Percentiles rank a stretch among this genome's conserved stretches.
Evolutionary conservation across 2,329 filamentous ascomycete species (phyloP).

Genomic region (Claviceps citrina): DNA sequence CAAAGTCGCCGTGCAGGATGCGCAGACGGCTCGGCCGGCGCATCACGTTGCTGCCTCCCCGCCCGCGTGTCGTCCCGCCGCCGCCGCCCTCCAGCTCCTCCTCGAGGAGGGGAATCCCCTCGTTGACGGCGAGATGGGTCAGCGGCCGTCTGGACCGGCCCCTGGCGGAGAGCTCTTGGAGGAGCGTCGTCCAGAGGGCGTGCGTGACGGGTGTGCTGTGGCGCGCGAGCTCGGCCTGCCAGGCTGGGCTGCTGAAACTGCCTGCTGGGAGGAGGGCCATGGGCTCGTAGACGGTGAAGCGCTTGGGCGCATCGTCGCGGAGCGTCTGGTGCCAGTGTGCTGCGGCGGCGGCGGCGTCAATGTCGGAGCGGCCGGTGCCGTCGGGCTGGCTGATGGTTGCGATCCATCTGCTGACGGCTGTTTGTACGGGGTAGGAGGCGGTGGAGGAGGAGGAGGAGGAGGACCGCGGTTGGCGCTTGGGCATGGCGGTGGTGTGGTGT

Average conservation of each 20-base stretch:
- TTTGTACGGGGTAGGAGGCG: conserved; percentile 17
- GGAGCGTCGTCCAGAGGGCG: conserved; percentile 33
- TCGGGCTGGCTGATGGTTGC: conserved; percentile 3
- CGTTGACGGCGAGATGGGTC: conserved; percentile 45
- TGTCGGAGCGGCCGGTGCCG: background rate
- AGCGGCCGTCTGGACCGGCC: conserved; percentile 21
- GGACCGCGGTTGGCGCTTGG: conserved; percentile 10
- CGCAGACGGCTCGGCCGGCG: conserved; percentile 56
- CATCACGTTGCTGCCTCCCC: conserved; percentile 54
- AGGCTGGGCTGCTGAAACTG: conserved; percentile 32
- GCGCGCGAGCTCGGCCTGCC: conserved; percentile 22
- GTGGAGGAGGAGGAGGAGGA: conserved; percentile 5
- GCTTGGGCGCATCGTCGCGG: conserved; percentile 31
- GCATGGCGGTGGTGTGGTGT: conserved; percentile 14
- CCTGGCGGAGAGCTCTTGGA: conserved; percentile 29
- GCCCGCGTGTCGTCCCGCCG: conserved; percentile 2
- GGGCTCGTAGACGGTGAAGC: conserved; percentile 46
- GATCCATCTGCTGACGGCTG: conserved; percentile 18
- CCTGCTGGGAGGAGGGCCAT: conserved; percentile 45
- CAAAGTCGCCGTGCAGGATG: conserved; percentile 62
- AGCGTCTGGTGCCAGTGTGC: conserved; percentile 16
- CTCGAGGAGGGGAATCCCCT: conserved; percentile 40
- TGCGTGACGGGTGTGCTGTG: conserved; percentile 12
- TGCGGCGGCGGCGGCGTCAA: background rate
- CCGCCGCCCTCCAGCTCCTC: too few relatives aligned